phyloP scores from a whole-genome alignment of 192 early-diverging fungal genomes.

The Backusella sp. region DNA sequence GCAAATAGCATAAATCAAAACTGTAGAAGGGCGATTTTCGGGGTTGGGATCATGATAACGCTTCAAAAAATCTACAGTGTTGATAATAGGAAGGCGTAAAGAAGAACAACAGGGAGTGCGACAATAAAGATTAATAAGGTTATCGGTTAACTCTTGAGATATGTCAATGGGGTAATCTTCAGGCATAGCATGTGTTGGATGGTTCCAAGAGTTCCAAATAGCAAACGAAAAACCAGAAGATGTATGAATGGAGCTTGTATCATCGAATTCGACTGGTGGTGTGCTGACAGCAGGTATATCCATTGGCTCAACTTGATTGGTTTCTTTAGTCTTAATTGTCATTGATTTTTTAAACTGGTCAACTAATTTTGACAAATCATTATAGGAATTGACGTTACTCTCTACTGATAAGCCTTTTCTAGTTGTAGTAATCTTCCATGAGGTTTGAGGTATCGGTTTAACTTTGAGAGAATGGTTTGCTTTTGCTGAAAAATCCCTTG shows the following conservation, averaged over 20 bases:
- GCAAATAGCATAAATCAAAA: slow-evolving; percentile 34
- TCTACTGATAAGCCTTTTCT: slow-evolving; percentile 32
- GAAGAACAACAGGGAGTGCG: slow-evolving; percentile 36
- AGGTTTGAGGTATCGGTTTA: slow-evolving; percentile 27
- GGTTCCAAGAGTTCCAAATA: slow-evolving; percentile 35
- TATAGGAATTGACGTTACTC: slow-evolving; percentile 35
- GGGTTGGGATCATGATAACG: slow-evolving; percentile 22
- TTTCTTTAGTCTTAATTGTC: slow-evolving; percentile 10
- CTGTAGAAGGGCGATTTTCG: slow-evolving; percentile 18
- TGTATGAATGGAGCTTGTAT: slow-evolving; percentile 25
- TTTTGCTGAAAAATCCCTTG: slow-evolving; percentile 25
- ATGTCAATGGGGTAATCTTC: slow-evolving; percentile 37
- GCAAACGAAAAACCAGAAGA: slow-evolving; percentile 16
- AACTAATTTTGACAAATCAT: slow-evolving; percentile 36
- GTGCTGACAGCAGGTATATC: background rate
- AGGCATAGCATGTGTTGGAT: slow-evolving; percentile 28
- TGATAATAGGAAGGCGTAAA: slow-evolving; percentile 29
- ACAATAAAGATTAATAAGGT: slow-evolving; percentile 29
- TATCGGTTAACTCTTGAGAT: slow-evolving; percentile 35
- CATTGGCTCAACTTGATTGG: background rate
- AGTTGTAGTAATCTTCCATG: slow-evolving; percentile 36
- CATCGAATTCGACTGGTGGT: slow-evolving; percentile 16
- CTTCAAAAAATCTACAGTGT: slow-evolving; percentile 19
- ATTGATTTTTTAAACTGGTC: slow-evolving; percentile 39
- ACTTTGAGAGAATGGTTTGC: slow-evolving; percentile 28